These are phyloP conservation scores for Umbelopsis sp. DNA, from an alignment of 192 early-diverging fungal genomes.

Conservation along the genomic window DNA sequence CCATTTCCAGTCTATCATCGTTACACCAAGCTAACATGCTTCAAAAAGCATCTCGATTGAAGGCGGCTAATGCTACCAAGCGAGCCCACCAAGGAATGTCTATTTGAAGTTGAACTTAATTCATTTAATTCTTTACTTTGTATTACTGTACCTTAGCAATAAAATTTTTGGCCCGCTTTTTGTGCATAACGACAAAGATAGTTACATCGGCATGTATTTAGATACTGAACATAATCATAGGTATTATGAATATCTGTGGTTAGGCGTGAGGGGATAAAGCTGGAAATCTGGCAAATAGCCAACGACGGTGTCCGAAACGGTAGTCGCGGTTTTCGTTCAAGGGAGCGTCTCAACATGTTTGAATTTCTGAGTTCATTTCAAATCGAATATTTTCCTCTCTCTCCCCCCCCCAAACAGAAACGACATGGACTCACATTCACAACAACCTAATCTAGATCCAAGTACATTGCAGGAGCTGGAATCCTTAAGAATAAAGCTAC, in stretches of 20 bases:
- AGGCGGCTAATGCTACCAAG: constrained; percentile 12
- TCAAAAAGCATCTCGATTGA: constrained; percentile 28
- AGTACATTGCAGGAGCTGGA: constrained; percentile 35
- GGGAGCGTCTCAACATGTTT: background rate
- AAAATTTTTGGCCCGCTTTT: too few relatives aligned
- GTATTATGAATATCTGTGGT: too few relatives aligned
- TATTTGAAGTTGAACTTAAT: background rate
- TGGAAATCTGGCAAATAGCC: too few relatives aligned
- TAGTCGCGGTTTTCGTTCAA: background rate
- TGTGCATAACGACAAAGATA: too few relatives aligned
- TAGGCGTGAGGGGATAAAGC: too few relatives aligned
- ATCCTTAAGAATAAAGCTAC: constrained; percentile 35
- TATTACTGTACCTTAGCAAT: background rate
- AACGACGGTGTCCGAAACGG: too few relatives aligned
- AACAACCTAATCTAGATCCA: constrained; percentile 32
- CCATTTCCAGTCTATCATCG: constrained; percentile 32
- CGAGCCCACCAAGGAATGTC: background rate
- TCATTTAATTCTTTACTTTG: background rate
- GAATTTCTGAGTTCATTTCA: background rate
- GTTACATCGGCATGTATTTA: too few relatives aligned
- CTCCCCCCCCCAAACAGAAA: background rate
- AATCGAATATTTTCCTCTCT: too few relatives aligned
- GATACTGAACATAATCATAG: too few relatives aligned
- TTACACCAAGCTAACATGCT: constrained; percentile 37
- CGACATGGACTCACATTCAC: constrained; percentile 7